These are phyloP conservation scores for Phaffomyces thermotolerans DNA, from an alignment of 805 yeast species.

Conservation along the genomic window DNA sequence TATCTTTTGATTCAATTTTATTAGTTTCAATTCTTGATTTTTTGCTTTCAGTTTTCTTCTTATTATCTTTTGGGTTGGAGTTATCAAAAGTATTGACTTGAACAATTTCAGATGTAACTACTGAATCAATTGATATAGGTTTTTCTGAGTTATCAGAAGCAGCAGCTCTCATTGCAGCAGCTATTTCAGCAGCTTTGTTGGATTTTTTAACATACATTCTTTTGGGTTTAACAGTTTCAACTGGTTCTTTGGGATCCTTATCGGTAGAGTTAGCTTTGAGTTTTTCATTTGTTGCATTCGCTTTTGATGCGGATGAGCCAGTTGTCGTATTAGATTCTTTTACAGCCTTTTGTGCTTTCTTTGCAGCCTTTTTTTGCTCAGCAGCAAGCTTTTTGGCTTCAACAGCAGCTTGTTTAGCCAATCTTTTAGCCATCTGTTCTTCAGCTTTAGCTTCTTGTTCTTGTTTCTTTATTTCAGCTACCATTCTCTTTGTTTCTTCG, in stretches of 20 bases:
- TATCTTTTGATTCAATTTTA: not conserved
- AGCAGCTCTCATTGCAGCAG: constrained; percentile 8
- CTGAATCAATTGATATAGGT: not conserved
- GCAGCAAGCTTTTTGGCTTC: too few species aligned
- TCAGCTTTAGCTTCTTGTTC: too few species aligned
- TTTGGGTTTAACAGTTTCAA: constrained; percentile 1
- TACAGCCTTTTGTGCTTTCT: too few species aligned
- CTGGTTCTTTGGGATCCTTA: not conserved
- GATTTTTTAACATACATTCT: constrained; percentile 3
- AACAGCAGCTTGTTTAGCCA: too few species aligned
- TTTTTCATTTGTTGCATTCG: too few species aligned
- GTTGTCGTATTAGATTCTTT: too few species aligned
- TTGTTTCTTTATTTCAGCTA: too few species aligned
- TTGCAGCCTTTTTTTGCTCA: too few species aligned
- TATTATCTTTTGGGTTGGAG: not conserved
- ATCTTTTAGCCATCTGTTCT: too few species aligned
- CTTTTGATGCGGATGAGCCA: too few species aligned
- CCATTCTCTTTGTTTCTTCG: too few species aligned
- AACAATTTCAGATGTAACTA: not conserved
- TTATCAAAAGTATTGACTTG: not conserved
- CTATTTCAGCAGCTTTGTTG: constrained; percentile 5
- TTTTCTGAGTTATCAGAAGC: not conserved
- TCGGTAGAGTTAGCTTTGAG: not conserved
- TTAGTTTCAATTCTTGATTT: not conserved
- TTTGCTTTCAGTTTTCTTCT: not conserved